Conservation (phyloP, 2,329 filamentous ascomycete species). For the Sclerotinia glacialis region DNA sequence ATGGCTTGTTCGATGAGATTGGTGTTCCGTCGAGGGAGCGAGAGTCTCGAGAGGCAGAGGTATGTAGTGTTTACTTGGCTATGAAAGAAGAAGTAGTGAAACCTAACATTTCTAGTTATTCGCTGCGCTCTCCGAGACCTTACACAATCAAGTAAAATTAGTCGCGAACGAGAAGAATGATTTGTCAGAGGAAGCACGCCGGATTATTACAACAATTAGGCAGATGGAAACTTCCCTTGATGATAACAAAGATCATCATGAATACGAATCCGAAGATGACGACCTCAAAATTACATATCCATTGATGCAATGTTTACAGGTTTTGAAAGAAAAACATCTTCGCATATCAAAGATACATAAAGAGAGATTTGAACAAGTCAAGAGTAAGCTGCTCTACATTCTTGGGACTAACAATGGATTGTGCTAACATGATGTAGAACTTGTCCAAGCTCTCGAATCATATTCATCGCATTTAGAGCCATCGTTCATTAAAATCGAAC, state of each 20-base stretch:
- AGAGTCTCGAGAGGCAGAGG: constrained; percentile 84
- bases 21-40: constrained; percentile 92
- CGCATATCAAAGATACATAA: constrained; percentile 78
- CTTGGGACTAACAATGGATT: not conserved
- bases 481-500: constrained; percentile 77
- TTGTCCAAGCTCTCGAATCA: constrained; percentile 88
- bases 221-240: constrained; percentile 93
- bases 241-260: constrained; percentile 63
- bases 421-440: constrained; percentile 56
- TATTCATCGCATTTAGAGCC: constrained; percentile 95
- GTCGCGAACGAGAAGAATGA: constrained; percentile 87
- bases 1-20: constrained; percentile 95
- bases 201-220: constrained; percentile 78
- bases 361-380: constrained; percentile 92
- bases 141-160: constrained; percentile 82
- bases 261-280: constrained; percentile 63
- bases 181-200: constrained; percentile 84
- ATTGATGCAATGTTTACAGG: constrained; percentile 72
- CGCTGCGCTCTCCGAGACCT: constrained; percentile 81
- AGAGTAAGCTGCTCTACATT: constrained; percentile 63
- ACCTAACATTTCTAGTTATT: constrained; percentile 64
- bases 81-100: constrained; percentile 7
- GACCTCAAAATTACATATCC: constrained; percentile 79
- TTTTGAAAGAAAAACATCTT: constrained; percentile 80
- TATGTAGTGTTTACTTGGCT: constrained; percentile 44